Evolutionary conservation across 148 eudicot species (phyloP), one percentile per base, ranked within the genome.

Genomic region (Heliamphora exappendiculata): DNA sequence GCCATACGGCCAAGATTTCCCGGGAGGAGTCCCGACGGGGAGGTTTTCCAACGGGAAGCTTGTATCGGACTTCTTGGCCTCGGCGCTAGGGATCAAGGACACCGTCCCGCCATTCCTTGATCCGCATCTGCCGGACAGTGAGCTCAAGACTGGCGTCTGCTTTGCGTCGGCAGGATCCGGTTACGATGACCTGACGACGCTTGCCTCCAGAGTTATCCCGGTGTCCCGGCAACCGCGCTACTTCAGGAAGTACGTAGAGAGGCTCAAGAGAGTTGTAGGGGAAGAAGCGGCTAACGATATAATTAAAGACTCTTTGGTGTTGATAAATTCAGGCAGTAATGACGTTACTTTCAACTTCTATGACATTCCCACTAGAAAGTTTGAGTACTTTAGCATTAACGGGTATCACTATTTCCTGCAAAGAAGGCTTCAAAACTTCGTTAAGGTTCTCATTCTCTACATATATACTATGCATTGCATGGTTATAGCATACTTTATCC

Each of bases 81-180:
- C 81, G 1, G 75, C 80, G 2, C 66, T 88, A 1, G 86, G 81
- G 22, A 78, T 88, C 14, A 88, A 88, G 34, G 81, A 86, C 7
- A 29, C n/a, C 0, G 79, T 84, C 42, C 91, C 87, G 7, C 82
- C 86, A 3, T 88, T 31, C 19, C 74, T 84, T 54, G 80, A 86
- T 6, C 89, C 86, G 0, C 55, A 68, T 42, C 57, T 88, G 14
- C 7, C 79, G 0, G 77, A 75, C 22, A 64, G 73, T 13, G 85
- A 86, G 0, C 71, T 88, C 37, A 22, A 39, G 1, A 84, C 89
- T 0, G 91, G 89, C 10, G 89, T 84, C 7, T 77, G 83, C 67
- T 88, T 88, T 42, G 89, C 85, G 24, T 88, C 91, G 26, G 87
- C 82, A 4, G 89, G 89, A 24, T 67, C 89, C 2, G 91, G 91